Base-by-base conservation (phyloP, 2,329 filamentous ascomycete genomes). In the Alternaria alternata region DNA sequence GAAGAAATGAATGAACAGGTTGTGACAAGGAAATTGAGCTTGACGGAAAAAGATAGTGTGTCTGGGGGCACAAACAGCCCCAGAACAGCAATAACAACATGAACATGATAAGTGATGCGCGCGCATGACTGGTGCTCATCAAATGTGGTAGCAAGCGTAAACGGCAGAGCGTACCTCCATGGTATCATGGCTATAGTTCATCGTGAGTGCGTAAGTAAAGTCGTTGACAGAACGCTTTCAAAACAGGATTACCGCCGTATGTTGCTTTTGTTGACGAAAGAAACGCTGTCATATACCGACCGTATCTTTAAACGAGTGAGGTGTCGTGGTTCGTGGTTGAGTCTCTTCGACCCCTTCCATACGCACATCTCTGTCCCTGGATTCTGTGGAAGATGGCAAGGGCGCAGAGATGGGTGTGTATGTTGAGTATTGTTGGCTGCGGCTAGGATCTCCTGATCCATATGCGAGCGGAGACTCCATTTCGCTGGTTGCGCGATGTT, bases 281-380 rank as follows among this genome's bases (percentile, higher is more conserved):
- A 70, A 78, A 78, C 67, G 71, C 67, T 70, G 64, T 78, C 71
- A 79, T 67, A 79, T 79, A 75, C 77, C 77, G 71, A 79, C 77
- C 51, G 77, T 79, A 63, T 79, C 77, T 77, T 79, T 79, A 71
- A 79, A 79, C 66, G 77, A 79, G 64, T 75, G 77, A 72, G 77
- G 77, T 70, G 77, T 79, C 52, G 75, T 77, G 32, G 74, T 79
- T 60, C 75, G 76, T 65, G 71, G 73, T 48, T 77, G 75, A 54
- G 72, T 67, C 64, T 78, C 76, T 68, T 78, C 75, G 20, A 76
- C 69, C 65, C 75, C 75, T 68, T 78, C 75, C 75, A 78, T 78
- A 61, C 76, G 67, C 52, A 71, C 57, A 52, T 78, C 74, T 68
- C 69, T 67, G 59, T 76, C 74, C 62, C 74, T 66, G 22, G 71